Conservation (phyloP, 2,329 filamentous ascomycete genomes). For the Fusarium penzigii region DNA sequence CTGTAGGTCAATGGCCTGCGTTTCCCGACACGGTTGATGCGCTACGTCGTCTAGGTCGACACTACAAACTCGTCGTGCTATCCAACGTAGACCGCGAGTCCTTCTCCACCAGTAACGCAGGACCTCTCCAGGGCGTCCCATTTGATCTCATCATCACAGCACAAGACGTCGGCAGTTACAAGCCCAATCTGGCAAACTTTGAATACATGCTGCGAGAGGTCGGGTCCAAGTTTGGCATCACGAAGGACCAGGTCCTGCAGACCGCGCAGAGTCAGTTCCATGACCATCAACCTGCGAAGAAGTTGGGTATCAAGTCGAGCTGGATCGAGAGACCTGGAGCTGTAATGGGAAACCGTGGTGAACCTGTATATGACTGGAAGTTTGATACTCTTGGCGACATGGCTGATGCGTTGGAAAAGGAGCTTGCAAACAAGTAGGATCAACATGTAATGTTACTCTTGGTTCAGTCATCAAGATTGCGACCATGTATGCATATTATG, state of each 20-base stretch:
- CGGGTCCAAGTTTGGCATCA: constrained; percentile 54
- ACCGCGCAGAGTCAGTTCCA: constrained; percentile 71
- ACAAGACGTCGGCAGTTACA: constrained; percentile 71
- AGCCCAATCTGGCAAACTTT: constrained; percentile 67
- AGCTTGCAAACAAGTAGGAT: constrained; percentile 8
- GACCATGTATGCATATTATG: too few species aligned
- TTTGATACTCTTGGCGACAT: constrained; percentile 61
- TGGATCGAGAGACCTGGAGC: constrained; percentile 60
- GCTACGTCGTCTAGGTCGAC: constrained; percentile 47
- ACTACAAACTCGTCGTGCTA: constrained; percentile 60
- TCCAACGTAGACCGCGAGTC: constrained; percentile 58
- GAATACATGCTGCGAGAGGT: constrained; percentile 61
- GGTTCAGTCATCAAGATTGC: neutral
- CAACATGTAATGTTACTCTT: neutral
- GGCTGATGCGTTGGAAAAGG: constrained; percentile 45
- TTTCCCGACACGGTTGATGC: constrained; percentile 61
- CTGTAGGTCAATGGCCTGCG: constrained; percentile 56
- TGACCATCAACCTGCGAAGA: constrained; percentile 66
- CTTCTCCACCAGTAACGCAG: constrained; percentile 46
- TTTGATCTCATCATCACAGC: constrained; percentile 69
- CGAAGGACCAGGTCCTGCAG: constrained; percentile 58
- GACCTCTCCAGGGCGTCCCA: constrained; percentile 48
- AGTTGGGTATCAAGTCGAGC: constrained; percentile 55
- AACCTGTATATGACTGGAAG: constrained; percentile 54
- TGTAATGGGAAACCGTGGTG: constrained; percentile 42